Evolutionary conservation across 805 yeast species (phyloP).

Genomic region (Isabelozyma gotoi): DNA sequence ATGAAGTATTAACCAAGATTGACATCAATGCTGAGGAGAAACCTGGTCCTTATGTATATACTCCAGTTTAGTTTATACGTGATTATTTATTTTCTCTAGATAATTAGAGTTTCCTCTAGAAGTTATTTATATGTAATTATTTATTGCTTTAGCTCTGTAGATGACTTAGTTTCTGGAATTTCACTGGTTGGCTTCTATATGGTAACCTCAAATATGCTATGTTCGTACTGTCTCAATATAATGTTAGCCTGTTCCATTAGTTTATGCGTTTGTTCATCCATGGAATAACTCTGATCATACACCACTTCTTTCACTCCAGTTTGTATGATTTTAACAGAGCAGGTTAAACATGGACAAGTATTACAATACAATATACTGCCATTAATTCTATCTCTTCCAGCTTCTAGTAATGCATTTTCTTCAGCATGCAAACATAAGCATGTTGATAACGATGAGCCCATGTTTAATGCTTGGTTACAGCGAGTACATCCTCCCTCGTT

Average conservation of each 20-base stretch:
- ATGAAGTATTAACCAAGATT: conserved; percentile 48
- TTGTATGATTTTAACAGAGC: conserved; percentile 93
- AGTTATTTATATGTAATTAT: conserved; percentile 1
- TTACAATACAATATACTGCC: conserved; percentile 79
- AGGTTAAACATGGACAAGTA: conserved; percentile 96
- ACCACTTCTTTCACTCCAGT: conserved; percentile 89
- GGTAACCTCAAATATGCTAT: conserved; percentile 40
- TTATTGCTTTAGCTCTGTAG: neutral
- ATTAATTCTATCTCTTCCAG: conserved; percentile 70
- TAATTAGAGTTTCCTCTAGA: neutral
- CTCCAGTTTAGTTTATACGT: conserved; percentile 20
- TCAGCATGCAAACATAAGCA: conserved; percentile 97
- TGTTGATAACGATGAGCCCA: conserved; percentile 68
- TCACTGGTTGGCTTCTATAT: conserved; percentile 24
- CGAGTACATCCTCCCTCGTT: conserved; percentile 94
- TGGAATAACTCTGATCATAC: conserved; percentile 86
- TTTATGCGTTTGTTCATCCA: conserved; percentile 76
- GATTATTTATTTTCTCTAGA: neutral
- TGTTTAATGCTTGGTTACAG: conserved; percentile 69
- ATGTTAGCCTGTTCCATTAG: conserved; percentile 79
- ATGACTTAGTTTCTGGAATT: neutral
- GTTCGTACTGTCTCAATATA: conserved; percentile 51
- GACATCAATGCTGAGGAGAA: conserved; percentile 53
- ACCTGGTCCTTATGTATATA: conserved; percentile 45
- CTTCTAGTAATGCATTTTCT: conserved; percentile 91